phyloP scores from a whole-genome alignment of 2,329 filamentous ascomycete species.

The Dactylellina haptotyla region DNA sequence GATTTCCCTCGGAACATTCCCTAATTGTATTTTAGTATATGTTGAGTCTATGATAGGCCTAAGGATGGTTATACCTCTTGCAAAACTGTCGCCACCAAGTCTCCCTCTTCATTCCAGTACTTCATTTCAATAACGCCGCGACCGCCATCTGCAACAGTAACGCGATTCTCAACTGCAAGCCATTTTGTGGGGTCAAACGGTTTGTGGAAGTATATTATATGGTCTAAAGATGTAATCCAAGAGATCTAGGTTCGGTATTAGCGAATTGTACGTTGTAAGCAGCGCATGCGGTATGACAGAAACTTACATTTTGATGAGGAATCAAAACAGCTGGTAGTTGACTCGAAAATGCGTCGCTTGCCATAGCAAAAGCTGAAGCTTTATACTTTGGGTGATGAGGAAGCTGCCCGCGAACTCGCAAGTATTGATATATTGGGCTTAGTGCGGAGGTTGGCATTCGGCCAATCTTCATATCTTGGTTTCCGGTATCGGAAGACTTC shows the following conservation, averaged over 20 bases:
- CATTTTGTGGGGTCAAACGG: slow-evolving; percentile 43
- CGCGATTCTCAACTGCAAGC: slow-evolving; percentile 39
- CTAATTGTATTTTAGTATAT: slow-evolving; percentile 4
- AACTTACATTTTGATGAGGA: slow-evolving; percentile 36
- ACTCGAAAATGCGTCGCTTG: slow-evolving; percentile 43
- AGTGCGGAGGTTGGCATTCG: not conserved
- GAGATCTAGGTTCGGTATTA: slow-evolving; percentile 2
- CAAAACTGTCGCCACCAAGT: slow-evolving; percentile 38
- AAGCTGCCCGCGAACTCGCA: slow-evolving; percentile 29
- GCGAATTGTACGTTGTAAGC: no score
- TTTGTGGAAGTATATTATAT: slow-evolving; percentile 41
- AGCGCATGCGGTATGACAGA: not conserved
- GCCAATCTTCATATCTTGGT: not conserved
- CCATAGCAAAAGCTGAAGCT: slow-evolving; percentile 40
- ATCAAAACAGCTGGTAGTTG: slow-evolving; percentile 41
- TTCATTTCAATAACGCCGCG: slow-evolving; percentile 40
- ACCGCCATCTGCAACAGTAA: slow-evolving; percentile 24
- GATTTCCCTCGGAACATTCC: slow-evolving; percentile 36
- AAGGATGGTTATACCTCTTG: slow-evolving; percentile 19
- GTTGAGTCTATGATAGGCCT: not conserved
- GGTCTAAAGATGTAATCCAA: slow-evolving; percentile 45
- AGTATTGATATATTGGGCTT: slow-evolving; percentile 18
- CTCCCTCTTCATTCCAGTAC: slow-evolving; percentile 33
- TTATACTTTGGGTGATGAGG: slow-evolving; percentile 12
- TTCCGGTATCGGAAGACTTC: slow-evolving; percentile 4